Evolutionary conservation across 2,329 filamentous ascomycete genomes (phyloP), one percentile per base, ranked within the genome.

Genomic region (Bipolaris zeicola): DNA sequence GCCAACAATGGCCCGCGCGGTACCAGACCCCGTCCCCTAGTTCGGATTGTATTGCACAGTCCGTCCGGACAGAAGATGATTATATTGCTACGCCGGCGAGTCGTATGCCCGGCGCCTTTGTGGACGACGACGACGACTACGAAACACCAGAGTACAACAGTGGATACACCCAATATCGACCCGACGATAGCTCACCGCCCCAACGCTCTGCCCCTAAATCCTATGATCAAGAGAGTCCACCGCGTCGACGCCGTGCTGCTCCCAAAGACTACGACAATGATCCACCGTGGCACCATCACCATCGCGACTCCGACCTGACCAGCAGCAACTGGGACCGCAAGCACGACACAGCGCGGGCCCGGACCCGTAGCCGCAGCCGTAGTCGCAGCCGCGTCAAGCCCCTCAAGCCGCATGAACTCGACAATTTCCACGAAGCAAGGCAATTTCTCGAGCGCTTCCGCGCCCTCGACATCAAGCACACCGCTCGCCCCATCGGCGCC

Each of bases 61-160:
- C 45, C 8, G 50, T 33, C 20, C 54, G 34, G 24, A 43, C 54
- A 10, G 38, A 57, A 39, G 49, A 56, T 43, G 54, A 57, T 20
- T 57, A 57, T 20, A 57, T 57, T 13, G 50, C 43, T 14, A 42
- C 47, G 2, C 45, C 50, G 18, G 42, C 44, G 20, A 46, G 48
- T 24, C 20, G 24, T 8, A 57, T 47, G 14, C 43, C 34, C 7
- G 44, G 43, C 16, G 50, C 28, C 13, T 43, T 52, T 28, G 31
- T 18, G 7, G 33, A 56, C 7, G 37, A 46, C 8, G 26, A 28
- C n/a, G 24, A 55, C 10, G 31, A 44, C 16, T 16, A 16, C 16
- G 7, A 31, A 11, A 44, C 31, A 0, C 41, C 50, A 34, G 45
- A 44, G 7, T 49, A 53, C 50, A 36, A 22, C 20, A 43, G 37